Conservation (phyloP, 2,329 filamentous ascomycete genomes). For the Fusarium oxysporum region DNA sequence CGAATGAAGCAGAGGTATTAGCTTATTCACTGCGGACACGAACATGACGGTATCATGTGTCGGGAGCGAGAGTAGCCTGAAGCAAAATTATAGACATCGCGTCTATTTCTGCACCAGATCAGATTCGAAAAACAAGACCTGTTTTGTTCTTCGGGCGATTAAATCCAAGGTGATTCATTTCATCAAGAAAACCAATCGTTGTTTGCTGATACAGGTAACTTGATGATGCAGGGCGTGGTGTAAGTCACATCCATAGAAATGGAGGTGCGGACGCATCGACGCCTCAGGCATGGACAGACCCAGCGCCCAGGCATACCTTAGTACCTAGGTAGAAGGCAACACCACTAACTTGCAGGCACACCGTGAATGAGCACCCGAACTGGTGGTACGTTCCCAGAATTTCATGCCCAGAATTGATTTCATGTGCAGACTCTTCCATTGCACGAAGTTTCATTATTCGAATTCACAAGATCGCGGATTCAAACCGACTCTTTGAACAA, state of each 20-base stretch:
- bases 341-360: not conserved
- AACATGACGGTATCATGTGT: not conserved
- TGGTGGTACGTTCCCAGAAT: not conserved
- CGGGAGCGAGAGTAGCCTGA: not conserved
- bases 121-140: not conserved
- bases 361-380: not conserved
- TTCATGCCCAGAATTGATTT: not conserved
- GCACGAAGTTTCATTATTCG: not conserved
- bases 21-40: constrained; percentile 28
- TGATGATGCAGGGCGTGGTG: constrained; percentile 3
- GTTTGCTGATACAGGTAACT: not conserved
- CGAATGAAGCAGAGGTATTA: constrained; percentile 2
- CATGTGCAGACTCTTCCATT: not conserved
- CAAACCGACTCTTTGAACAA: not conserved
- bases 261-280: not conserved
- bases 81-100: not conserved
- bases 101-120: not conserved
- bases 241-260: constrained; percentile 13
- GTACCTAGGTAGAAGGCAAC: not conserved
- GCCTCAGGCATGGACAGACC: constrained; percentile 28
- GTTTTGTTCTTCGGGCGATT: not conserved
- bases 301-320: not conserved
- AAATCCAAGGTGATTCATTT: not conserved
- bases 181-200: not conserved
- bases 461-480: not conserved